Evolutionary conservation across 345 rosid species (phyloP).

Genomic region (thale cress (Arabidopsis thaliana)): DNA sequence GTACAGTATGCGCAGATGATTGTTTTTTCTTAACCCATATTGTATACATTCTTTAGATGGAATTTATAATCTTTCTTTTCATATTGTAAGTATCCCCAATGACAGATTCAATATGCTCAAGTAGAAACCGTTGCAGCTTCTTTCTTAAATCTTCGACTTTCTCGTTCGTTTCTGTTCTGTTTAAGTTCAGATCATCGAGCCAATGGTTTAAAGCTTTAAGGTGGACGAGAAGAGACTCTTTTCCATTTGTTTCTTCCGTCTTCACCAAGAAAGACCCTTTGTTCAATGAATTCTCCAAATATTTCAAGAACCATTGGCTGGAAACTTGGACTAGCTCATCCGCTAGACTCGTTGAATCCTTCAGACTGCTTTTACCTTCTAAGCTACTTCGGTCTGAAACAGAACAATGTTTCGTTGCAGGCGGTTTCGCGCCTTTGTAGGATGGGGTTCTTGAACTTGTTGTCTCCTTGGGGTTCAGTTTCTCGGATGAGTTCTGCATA

Average conservation of each 20-base stretch:
- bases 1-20: constrained; percentile 30
- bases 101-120: constrained; percentile 48
- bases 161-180: constrained; percentile 38
- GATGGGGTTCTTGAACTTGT: constrained; percentile 34
- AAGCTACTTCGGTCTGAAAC: constrained; percentile 27
- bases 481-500: constrained; percentile 39
- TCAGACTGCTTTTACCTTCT: constrained; percentile 42
- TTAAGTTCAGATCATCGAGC: constrained; percentile 45
- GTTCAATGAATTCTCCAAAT: constrained; percentile 52
- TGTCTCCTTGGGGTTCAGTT: constrained; percentile 35
- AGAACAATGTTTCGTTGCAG: constrained; percentile 25
- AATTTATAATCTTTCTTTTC: not conserved
- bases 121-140: constrained; percentile 52
- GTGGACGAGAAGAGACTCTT: constrained; percentile 46
- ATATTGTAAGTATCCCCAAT: constrained; percentile 3
- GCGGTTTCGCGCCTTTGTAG: constrained; percentile 28
- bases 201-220: constrained; percentile 54
- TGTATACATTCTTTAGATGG: constrained; percentile 9
- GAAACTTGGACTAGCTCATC: constrained; percentile 52
- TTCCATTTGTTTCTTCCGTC: constrained; percentile 41
- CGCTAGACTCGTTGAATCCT: constrained; percentile 48
- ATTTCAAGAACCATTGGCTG: constrained; percentile 56
- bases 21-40: not conserved
- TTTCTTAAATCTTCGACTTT: constrained; percentile 50
- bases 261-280: constrained; percentile 34